phyloP scores from a whole-genome alignment of 371 early-diverging fungal genomes.

The Mortierella polycephala region DNA sequence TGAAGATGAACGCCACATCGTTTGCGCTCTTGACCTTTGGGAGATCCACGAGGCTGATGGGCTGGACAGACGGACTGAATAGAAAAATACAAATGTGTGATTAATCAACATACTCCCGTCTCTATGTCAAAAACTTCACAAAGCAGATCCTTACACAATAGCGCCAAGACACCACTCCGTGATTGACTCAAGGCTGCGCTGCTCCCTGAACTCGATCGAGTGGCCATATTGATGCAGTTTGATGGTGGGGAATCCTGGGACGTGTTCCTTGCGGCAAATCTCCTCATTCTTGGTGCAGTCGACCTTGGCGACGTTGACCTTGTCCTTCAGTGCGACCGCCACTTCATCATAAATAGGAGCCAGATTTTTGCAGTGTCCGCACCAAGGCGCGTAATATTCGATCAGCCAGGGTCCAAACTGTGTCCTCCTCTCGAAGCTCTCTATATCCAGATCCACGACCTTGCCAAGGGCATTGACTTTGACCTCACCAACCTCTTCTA shows the following conservation, averaged over 20 bases:
- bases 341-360: conserved; percentile 87
- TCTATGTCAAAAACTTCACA: not conserved
- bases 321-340: conserved; percentile 67
- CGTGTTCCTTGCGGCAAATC: conserved; percentile 64
- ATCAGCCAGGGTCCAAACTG: conserved; percentile 71
- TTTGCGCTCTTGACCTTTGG: conserved; percentile 10
- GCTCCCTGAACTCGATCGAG: conserved; percentile 60
- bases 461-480: conserved; percentile 37
- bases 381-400: conserved; percentile 91
- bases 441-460: conserved; percentile 28
- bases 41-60: conserved; percentile 13
- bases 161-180: conserved; percentile 61
- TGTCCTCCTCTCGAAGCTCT: conserved; percentile 33
- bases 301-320: conserved; percentile 85
- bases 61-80: conserved; percentile 32
- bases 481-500: conserved; percentile 38
- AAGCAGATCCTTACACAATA: conserved; percentile 26
- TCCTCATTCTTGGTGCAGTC: conserved; percentile 77
- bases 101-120: not conserved
- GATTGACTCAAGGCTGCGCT: conserved; percentile 65
- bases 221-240: conserved; percentile 68
- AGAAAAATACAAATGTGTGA: not conserved
- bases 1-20: conserved; percentile 38
- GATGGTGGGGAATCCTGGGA: conserved; percentile 88
- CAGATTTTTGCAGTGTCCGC: conserved; percentile 84